These are phyloP conservation scores for Trypanosoma lewisi DNA, from an alignment of 208 protist genomes.

Conservation along the genomic window DNA sequence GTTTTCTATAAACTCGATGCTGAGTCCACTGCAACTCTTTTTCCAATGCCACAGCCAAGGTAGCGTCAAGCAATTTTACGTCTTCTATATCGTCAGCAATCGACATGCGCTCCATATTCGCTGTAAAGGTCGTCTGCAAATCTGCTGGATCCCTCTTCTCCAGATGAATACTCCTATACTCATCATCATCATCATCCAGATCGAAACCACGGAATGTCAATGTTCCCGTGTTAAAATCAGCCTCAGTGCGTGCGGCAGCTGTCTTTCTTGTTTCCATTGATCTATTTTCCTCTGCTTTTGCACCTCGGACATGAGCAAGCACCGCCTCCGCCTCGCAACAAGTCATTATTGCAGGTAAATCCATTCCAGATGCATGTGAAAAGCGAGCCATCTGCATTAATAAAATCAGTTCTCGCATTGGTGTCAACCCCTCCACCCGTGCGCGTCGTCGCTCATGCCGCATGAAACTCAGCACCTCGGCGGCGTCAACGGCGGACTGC, in stretches of 20 bases:
- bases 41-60: constrained; percentile 2
- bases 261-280: background rate
- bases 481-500: constrained; percentile 8
- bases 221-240: constrained; percentile 75
- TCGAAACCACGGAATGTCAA: constrained; percentile 67
- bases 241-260: constrained; percentile 32
- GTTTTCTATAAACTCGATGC: background rate
- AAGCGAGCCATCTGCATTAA: constrained; percentile 12
- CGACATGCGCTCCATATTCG: background rate
- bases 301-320: constrained; percentile 32
- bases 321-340: constrained; percentile 45
- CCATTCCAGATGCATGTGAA: constrained; percentile 37
- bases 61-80: background rate
- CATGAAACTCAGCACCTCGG: constrained; percentile 14
- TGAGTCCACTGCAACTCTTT: constrained; percentile 6
- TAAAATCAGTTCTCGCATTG: constrained; percentile 4
- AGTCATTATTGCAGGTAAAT: constrained; percentile 46
- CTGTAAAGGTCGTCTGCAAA: background rate
- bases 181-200: constrained; percentile 36
- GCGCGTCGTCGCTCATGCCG: constrained; percentile 9
- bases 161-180: constrained; percentile 17
- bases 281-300: background rate
- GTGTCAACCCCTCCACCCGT: background rate
- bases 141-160: background rate
- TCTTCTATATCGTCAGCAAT: background rate